These are phyloP conservation scores for Lippia alba DNA, from an alignment of 305 asterid species.

Conservation along the genomic window DNA sequence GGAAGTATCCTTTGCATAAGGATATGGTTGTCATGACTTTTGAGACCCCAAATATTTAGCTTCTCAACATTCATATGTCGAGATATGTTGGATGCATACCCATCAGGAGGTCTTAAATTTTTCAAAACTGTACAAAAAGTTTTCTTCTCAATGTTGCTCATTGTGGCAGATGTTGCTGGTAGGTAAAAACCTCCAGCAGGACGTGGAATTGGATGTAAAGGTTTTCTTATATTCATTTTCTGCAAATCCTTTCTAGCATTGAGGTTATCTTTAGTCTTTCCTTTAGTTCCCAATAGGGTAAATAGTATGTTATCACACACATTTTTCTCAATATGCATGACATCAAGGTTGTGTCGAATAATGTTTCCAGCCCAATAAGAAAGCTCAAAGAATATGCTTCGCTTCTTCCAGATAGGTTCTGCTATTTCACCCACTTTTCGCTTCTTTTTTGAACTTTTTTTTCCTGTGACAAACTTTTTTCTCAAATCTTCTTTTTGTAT, in stretches of 20 bases:
- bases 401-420: neutral
- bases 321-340: neutral
- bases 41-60: neutral
- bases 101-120: constrained; percentile 1
- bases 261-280: neutral
- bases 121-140: neutral
- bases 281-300: neutral
- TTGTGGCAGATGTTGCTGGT: neutral
- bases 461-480: neutral
- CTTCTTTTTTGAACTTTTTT: neutral
- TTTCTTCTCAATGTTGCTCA: neutral
- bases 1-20: constrained; percentile 1
- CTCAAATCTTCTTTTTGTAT: neutral
- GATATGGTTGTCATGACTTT: neutral
- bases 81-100: neutral
- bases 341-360: neutral
- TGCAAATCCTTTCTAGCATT: constrained; percentile 2
- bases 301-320: neutral
- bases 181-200: neutral
- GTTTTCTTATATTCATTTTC: neutral
- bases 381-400: neutral
- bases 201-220: neutral
- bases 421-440: neutral
- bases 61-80: neutral
- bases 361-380: neutral